These are phyloP conservation scores for Hypericum androsaemum DNA, from an alignment of 345 rosid species.

Conservation along the genomic window DNA sequence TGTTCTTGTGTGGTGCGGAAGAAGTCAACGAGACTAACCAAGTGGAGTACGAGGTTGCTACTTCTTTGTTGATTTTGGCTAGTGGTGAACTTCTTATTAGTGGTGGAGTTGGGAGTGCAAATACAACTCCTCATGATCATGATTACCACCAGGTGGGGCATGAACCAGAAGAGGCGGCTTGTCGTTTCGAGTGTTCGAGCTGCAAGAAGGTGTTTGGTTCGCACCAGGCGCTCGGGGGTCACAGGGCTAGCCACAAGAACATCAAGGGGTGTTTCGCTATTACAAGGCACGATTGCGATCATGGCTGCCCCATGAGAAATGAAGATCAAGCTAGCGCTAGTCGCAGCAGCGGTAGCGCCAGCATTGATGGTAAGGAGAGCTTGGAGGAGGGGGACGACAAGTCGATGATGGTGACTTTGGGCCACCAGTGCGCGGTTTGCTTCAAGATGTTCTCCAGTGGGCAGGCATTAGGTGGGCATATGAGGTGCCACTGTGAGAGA, in stretches of 20 bases:
- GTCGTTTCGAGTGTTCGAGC: slow-evolving; percentile 57
- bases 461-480: slow-evolving; percentile 93
- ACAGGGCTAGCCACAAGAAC: slow-evolving; percentile 77
- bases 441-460: slow-evolving; percentile 52
- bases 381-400: not conserved
- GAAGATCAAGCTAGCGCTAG: too few species aligned
- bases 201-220: slow-evolving; percentile 83
- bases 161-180: not conserved
- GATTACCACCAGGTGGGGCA: slow-evolving; percentile 11
- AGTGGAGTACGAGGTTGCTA: slow-evolving; percentile 67
- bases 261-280: slow-evolving; percentile 72
- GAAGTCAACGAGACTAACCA: slow-evolving; percentile 8
- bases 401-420: slow-evolving; percentile 3
- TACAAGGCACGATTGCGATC: slow-evolving; percentile 17
- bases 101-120: too few species aligned
- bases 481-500: slow-evolving; percentile 90
- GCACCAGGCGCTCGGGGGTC: slow-evolving; percentile 87
- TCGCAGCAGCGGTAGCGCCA: not conserved
- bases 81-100: not conserved
- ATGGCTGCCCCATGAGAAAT: too few species aligned
- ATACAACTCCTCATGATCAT: not conserved
- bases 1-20: too few species aligned
- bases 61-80: slow-evolving; percentile 51
- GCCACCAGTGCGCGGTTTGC: slow-evolving; percentile 55
- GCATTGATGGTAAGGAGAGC: not conserved